Evolutionary conservation across 208 protist species (phyloP).

Genomic region (Acanthamoeba lenticulata): DNA sequence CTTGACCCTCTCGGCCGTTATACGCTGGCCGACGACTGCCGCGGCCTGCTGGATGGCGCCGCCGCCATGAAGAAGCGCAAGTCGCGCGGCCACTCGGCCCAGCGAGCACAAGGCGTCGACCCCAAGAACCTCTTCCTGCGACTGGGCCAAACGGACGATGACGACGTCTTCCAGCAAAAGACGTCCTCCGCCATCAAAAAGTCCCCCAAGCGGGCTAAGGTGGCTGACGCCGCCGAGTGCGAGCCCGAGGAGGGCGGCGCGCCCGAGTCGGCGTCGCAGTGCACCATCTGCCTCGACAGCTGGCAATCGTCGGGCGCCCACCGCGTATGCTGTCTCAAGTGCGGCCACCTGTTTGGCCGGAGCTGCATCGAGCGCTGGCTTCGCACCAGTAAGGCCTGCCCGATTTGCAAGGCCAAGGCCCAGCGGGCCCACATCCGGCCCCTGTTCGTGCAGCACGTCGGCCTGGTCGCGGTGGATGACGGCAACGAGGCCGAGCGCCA

Average conservation of each 20-base stretch:
- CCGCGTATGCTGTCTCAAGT: not conserved
- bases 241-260: too few relatives aligned
- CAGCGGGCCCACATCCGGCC: not conserved
- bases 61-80: too few relatives aligned
- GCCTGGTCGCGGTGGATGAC: not conserved
- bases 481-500: not conserved
- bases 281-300: not conserved
- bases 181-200: too few relatives aligned
- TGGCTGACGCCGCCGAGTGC: too few relatives aligned
- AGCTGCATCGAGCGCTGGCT: constrained; percentile 11
- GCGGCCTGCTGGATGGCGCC: not conserved
- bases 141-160: too few relatives aligned
- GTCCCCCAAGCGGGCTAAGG: not conserved
- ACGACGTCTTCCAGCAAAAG: not conserved
- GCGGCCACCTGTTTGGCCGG: not conserved
- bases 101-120: too few relatives aligned
- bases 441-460: not conserved
- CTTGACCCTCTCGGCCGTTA: not conserved
- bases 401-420: not conserved
- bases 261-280: not conserved
- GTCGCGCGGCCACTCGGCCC: too few relatives aligned
- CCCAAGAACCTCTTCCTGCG: too few relatives aligned
- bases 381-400: not conserved
- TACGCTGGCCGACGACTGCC: not conserved
- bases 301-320: not conserved